Evolutionary conservation across 2,329 filamentous ascomycete species (phyloP), one percentile per base, ranked within the genome.

Genomic region (Thelonectria olida): DNA sequence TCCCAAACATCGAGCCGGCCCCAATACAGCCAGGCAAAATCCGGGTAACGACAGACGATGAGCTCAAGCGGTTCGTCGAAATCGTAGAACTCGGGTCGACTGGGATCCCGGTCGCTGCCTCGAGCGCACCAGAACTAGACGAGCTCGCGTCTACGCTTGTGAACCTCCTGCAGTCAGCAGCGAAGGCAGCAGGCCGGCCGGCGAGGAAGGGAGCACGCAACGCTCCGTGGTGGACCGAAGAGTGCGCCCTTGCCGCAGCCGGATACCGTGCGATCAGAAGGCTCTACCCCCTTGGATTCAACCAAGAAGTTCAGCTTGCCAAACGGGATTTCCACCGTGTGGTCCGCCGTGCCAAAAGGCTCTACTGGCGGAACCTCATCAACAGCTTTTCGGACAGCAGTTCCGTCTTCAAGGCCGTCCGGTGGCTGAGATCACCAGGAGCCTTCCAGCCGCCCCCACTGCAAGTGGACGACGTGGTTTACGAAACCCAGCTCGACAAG

Each of bases 401-500:
- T 12, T 38, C 25, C 25, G 34, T 38, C 34, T 38, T 38, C n/a
- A 38, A 38, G n/a, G 34, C 34, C 34, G 34, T 38, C 34, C 34
- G 34, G n/a, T 38, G 34, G 34, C 34, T 38, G 34, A 38, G 34
- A 38, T 38, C 7, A 12, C 34, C 34, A 23, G 58, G 64, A 20
- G 52, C 61, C 31, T 64, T 66, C 31, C 49, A 67, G 45, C 56
- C 64, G 2, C 64, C 51, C 12, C 64, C 57, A n/a, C 59, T 67
- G 7, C 53, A 62, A 44, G 55, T 64, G 5, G 62, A 55, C 39
- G 58, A 61, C 20, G 28, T 47, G 15, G 54, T 63, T n/a, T 61
- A 66, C 51, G 53, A 64, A 49, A 64, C 48, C 28, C 44, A 63
- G 54, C 25, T 62, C 19, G 65, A 68, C 13, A 66, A 67, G 41